Conservation (phyloP, 2,329 filamentous ascomycete species). For the Pseudophaeomoniella oleicola region DNA sequence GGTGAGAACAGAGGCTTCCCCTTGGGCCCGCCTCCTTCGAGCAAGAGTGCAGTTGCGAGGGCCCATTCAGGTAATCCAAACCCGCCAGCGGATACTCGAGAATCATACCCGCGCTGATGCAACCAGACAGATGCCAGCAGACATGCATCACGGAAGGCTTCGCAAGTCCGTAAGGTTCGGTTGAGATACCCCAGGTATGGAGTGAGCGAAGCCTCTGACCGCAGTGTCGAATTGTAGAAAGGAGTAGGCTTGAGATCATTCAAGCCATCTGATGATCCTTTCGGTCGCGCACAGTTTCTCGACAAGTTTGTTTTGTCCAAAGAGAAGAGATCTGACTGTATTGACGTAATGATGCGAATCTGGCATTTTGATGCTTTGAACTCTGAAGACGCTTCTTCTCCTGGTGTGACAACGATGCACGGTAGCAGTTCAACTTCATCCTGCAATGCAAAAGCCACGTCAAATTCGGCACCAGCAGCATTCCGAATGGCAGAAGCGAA, state of each 20-base stretch:
- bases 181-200: constrained; percentile 64
- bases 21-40: constrained; percentile 61
- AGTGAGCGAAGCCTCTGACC: constrained; percentile 59
- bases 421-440: constrained; percentile 67
- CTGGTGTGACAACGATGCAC: constrained; percentile 36
- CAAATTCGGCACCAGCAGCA: constrained; percentile 37
- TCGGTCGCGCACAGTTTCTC: constrained; percentile 53
- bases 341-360: constrained; percentile 65
- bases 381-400: constrained; percentile 19
- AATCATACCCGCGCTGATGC: constrained; percentile 66
- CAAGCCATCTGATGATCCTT: constrained; percentile 4
- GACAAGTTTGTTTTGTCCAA: constrained; percentile 54
- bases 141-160: constrained; percentile 68
- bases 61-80: constrained; percentile 93
- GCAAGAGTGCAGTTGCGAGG: constrained; percentile 60
- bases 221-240: constrained; percentile 78
- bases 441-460: constrained; percentile 48
- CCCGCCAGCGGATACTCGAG: constrained; percentile 57
- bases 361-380: constrained; percentile 31
- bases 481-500: constrained; percentile 56
- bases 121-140: constrained; percentile 80
- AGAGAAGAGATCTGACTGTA: constrained; percentile 55
- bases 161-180: constrained; percentile 51
- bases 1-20: constrained; percentile 59
- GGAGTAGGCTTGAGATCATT: constrained; percentile 41